phyloP scores from a whole-genome alignment of 73 alveolate genomes.

The Paramecium primaurelia region DNA sequence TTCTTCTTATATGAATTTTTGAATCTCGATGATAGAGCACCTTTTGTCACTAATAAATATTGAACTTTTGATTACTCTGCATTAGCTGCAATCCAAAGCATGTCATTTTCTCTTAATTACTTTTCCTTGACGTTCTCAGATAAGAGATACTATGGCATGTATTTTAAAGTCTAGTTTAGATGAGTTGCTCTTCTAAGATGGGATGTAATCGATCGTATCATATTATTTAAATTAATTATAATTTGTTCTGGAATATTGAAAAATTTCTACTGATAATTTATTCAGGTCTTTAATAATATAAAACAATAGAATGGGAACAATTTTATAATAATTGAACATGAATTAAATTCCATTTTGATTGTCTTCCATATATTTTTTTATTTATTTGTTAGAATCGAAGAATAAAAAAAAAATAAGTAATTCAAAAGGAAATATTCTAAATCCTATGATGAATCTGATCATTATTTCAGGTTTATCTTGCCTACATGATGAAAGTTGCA shows the following conservation, averaged over 20 bases:
- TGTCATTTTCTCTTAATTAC: neutral
- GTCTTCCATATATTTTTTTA: no score
- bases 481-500: neutral
- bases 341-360: neutral
- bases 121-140: neutral
- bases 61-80: neutral
- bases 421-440: neutral
- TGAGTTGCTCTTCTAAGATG: neutral
- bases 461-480: neutral
- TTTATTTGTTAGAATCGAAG: neutral
- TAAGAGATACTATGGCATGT: neutral
- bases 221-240: neutral
- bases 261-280: neutral
- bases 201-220: neutral
- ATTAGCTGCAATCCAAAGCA: conserved; percentile 25
- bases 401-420: neutral
- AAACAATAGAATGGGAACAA: neutral
- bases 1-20: neutral
- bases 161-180: neutral
- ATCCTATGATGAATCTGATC: neutral
- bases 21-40: neutral
- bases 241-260: neutral
- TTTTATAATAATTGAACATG: neutral
- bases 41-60: neutral
- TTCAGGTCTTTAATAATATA: neutral